Base-by-base conservation (phyloP, 345 rosid species). In the Euphorbia lathyris region DNA sequence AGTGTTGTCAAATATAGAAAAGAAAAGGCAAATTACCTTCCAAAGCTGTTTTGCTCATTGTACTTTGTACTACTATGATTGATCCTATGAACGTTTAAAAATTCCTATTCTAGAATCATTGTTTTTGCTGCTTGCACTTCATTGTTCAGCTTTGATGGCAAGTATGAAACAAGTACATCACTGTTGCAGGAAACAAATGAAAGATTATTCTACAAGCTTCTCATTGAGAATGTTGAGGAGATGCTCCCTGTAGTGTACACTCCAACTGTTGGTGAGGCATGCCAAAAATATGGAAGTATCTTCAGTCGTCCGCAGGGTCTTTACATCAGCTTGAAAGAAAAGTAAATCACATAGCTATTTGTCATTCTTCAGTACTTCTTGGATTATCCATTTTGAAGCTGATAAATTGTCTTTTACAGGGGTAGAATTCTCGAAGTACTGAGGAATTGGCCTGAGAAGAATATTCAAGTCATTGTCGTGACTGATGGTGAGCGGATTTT, bases 241-340 rank as follows among this genome's bases (percentile, higher is more conserved):
- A 86, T 94, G 72, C 91, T 90, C 36, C 98, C 98, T 3, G 85
- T 94, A 73, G 87, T 94, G 79, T 94, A 94, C 77, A 94, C 98
- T 76, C 98, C 97, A 23, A 94, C 98, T 2, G 98, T 94, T 65
- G 98, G 98, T 60, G 96, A 94, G 81, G 98, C 98, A 32, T 94
- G 97, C 87, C 97, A 91, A 81, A 91, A 91, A 77, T 94, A 94
- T 65, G 98, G 98, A 29, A 91, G 97, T 85, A 94, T 94, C 83
- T 94, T 89, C 72, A 77, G 86, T 74, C 97, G 97, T 62, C 98
- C 98, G 71, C 98, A 94, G 81, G 98, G 97, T 60, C 96, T 94
- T 61, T 94, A 85, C 69, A 91, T 91, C 80, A 94, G 98, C 78
- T 85, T 94, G 81, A 86, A 88, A 73, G 98, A 94, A 72, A 94